Evolutionary conservation across 441 rosid genomes (phyloP), one percentile per base, ranked within the genome.

Genomic region (Populus hybrid): DNA sequence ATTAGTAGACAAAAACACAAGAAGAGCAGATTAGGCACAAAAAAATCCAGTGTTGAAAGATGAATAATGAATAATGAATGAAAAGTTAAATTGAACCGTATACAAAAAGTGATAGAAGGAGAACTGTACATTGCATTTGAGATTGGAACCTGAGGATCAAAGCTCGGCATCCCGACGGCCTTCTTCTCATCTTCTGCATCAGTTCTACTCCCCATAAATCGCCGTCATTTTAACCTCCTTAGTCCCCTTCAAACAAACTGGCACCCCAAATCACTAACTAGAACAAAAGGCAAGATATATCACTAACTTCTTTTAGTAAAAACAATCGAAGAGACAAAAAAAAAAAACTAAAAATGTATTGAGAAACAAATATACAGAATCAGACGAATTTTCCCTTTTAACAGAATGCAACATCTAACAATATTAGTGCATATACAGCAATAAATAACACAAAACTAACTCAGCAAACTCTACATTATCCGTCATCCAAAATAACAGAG

Each of bases 161-260:
- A 83, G 84, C 88, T 81, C 69, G 80, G 91, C 93, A 89, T 86
- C 83, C 77, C 83, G 79, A 77, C 81, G 69, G 81, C 50, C 76
- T 80, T 69, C 77, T 83, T 80, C 81, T 81, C 87, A 86, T 86
- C 82, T 85, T 83, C 82, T 59, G 50, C 79, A 70, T 70, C 77
- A 74, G 66, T 73, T 72, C 83, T 80, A 80, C 82, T 67, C 12
- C 78, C 80, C 84, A 78, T 70, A 34, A 79, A 79, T 75, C 84
- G 76, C 69, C 66, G 76, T 79, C 77, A 66, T 74, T 74, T 24
- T 68, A 9, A 72, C 74, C 77, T 69, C 30, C 69, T 83, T 30
- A 59, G 57, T 59, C 46, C 70, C 63, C 73, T 77, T 76, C 36
- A 72, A 83, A 78, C 67, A 83, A 74, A 70, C 54, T 67, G 72